phyloP scores from a whole-genome alignment of 2,329 filamentous ascomycete genomes.

The Ophiostoma himal-ulmi region DNA sequence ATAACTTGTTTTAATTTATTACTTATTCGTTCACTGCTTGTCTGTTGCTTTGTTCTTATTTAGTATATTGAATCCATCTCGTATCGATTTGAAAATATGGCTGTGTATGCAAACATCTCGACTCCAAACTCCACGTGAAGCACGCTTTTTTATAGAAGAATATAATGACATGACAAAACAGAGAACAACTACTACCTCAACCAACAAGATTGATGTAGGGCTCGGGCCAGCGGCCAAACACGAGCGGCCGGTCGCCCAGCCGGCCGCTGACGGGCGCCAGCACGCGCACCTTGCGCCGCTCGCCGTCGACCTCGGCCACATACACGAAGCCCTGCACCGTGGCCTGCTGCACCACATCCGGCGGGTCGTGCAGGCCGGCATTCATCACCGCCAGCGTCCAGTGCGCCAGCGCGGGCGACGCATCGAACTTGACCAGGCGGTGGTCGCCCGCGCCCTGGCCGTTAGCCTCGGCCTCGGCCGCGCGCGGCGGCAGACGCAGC shows the following conservation, averaged over 20 bases:
- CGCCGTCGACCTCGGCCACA: constrained; percentile 83
- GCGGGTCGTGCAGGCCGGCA: constrained; percentile 61
- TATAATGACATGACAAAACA: neutral
- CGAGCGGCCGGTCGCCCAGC: constrained; percentile 70
- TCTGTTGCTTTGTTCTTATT: neutral
- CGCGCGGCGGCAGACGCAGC: constrained; percentile 52
- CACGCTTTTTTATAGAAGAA: neutral
- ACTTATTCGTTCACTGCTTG: neutral
- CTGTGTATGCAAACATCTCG: neutral
- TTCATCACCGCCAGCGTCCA: constrained; percentile 81
- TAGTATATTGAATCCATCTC: neutral
- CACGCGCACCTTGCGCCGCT: constrained; percentile 71
- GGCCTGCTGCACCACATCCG: constrained; percentile 69
- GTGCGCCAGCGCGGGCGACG: constrained; percentile 66
- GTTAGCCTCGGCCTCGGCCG: neutral
- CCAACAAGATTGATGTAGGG: constrained; percentile 71
- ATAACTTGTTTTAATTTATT: neutral
- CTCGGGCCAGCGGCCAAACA: constrained; percentile 84
- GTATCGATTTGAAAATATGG: neutral
- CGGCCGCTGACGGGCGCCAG: constrained; percentile 78
- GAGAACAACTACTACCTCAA: constrained; percentile 27
- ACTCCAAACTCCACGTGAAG: constrained; percentile 5
- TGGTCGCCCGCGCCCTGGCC: neutral
- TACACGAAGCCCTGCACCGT: constrained; percentile 91
- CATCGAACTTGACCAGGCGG: constrained; percentile 57